These are phyloP conservation scores for Aaosphaeria pasadenensis DNA, from an alignment of 2,329 filamentous ascomycete genomes.

Conservation along the genomic window DNA sequence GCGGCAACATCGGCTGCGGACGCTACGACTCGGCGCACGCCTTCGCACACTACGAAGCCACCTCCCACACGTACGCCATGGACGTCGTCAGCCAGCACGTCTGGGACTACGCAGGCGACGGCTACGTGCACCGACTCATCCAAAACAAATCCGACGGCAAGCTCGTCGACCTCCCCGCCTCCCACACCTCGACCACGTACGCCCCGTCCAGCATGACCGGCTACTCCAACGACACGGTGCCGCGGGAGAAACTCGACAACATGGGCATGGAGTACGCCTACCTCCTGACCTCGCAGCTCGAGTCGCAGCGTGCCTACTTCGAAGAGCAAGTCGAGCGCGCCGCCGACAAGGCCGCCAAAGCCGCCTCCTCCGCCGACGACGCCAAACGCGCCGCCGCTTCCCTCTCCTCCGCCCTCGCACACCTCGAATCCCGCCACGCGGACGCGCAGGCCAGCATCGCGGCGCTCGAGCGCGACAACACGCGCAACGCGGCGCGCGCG, in stretches of 20 bases:
- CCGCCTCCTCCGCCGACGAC: constrained; percentile 63
- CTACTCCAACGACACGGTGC: constrained; percentile 63
- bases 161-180: constrained; percentile 78
- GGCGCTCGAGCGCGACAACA: constrained; percentile 68
- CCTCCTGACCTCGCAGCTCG: constrained; percentile 86
- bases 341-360: constrained; percentile 81
- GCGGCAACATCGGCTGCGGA: constrained; percentile 88
- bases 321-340: constrained; percentile 88
- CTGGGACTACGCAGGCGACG: constrained; percentile 96
- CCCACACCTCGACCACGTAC: constrained; percentile 19
- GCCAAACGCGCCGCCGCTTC: constrained; percentile 52
- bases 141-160: constrained; percentile 92
- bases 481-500: constrained; percentile 54
- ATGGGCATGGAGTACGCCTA: constrained; percentile 95
- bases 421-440: constrained; percentile 55
- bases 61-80: constrained; percentile 85
- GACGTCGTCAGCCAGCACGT: constrained; percentile 92
- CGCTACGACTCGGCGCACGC: constrained; percentile 92
- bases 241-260: constrained; percentile 67
- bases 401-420: constrained; percentile 50
- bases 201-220: constrained; percentile 37
- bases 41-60: constrained; percentile 89
- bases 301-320: constrained; percentile 89
- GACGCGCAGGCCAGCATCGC: constrained; percentile 57
- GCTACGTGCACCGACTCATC: constrained; percentile 93